Evolutionary conservation across 2,329 filamentous ascomycete species (phyloP).

Genomic region (Cryphonectria carpinicola): DNA sequence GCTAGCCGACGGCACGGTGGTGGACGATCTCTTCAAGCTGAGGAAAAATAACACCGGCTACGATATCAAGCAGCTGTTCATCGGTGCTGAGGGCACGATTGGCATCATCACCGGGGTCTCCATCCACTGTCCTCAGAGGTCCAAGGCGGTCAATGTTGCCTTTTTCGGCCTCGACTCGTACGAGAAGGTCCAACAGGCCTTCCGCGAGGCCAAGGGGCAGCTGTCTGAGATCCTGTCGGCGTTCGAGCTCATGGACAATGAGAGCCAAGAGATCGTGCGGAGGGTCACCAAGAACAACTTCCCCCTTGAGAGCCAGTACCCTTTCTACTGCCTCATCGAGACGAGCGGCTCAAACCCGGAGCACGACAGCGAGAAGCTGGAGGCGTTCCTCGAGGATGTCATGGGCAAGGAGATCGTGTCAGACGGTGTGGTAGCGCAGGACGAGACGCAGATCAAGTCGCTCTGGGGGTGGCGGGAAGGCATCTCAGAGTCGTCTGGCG

Average conservation of each 20-base stretch:
- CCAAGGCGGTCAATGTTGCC: slow-evolving; percentile 89
- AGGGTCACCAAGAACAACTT: slow-evolving; percentile 75
- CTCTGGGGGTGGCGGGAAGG: slow-evolving; percentile 95
- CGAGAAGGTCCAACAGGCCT: slow-evolving; percentile 84
- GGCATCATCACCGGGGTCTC: slow-evolving; percentile 92
- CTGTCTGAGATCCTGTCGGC: slow-evolving; percentile 95
- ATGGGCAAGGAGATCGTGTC: slow-evolving; percentile 85
- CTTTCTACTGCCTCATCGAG: slow-evolving; percentile 96
- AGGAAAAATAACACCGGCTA: slow-evolving; percentile 99
- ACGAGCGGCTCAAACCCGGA: slow-evolving; percentile 94
- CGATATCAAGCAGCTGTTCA: slow-evolving; percentile 95
- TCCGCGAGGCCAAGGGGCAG: slow-evolving; percentile 85
- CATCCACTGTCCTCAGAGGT: slow-evolving; percentile 85
- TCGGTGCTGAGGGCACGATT: slow-evolving; percentile 92
- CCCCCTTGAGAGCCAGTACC: slow-evolving; percentile 81
- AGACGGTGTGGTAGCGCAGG: slow-evolving; percentile 90
- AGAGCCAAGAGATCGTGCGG: slow-evolving; percentile 77
- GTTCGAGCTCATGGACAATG: slow-evolving; percentile 94
- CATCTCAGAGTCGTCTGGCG: slow-evolving; percentile 84
- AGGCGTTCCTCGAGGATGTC: slow-evolving; percentile 87
- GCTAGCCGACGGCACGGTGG: slow-evolving; percentile 86
- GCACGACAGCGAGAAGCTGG: slow-evolving; percentile 90
- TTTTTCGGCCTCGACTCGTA: slow-evolving; percentile 91
- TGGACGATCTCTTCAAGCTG: slow-evolving; percentile 84
- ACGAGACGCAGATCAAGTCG: slow-evolving; percentile 83